Evolutionary conservation across 331 rosid species (phyloP).

Genomic region (Quercus lobata): DNA sequence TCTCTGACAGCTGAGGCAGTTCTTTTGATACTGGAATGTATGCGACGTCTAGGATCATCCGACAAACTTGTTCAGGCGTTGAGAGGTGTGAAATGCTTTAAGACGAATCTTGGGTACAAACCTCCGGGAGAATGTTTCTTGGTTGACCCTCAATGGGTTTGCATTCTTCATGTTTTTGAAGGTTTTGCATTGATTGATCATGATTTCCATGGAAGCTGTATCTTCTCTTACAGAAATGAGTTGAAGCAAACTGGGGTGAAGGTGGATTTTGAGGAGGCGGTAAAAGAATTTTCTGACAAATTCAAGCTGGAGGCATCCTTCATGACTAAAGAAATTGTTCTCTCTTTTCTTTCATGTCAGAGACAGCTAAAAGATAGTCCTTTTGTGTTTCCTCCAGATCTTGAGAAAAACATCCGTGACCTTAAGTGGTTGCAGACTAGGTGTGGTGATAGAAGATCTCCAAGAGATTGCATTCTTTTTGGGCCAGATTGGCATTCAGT

Average conservation of each 20-base stretch:
- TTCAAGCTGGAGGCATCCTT: conserved; percentile 38
- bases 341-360: conserved; percentile 43
- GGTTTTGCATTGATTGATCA: conserved; percentile 45
- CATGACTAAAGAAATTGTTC: conserved; percentile 28
- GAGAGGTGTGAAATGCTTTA: conserved; percentile 34
- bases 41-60: neutral
- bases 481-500: conserved; percentile 57
- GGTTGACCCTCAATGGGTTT: conserved; percentile 45
- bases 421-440: conserved; percentile 53
- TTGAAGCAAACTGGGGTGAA: conserved; percentile 46
- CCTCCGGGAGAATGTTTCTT: conserved; percentile 47
- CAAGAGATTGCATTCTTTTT: conserved; percentile 53
- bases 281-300: conserved; percentile 17
- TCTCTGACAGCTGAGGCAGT: conserved; percentile 39
- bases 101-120: conserved; percentile 56
- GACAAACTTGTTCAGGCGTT: conserved; percentile 22
- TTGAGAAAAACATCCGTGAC: conserved; percentile 15
- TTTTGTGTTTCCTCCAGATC: conserved; percentile 26
- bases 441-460: conserved; percentile 34
- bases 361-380: conserved; percentile 20
- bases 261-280: conserved; percentile 50
- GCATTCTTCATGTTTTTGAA: conserved; percentile 44
- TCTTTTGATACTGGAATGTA: conserved; percentile 44
- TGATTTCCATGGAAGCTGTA: conserved; percentile 30
- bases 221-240: conserved; percentile 23